These are phyloP conservation scores for Mortierella sp. DNA, from an alignment of 371 early-diverging fungal species.

Conservation along the genomic window DNA sequence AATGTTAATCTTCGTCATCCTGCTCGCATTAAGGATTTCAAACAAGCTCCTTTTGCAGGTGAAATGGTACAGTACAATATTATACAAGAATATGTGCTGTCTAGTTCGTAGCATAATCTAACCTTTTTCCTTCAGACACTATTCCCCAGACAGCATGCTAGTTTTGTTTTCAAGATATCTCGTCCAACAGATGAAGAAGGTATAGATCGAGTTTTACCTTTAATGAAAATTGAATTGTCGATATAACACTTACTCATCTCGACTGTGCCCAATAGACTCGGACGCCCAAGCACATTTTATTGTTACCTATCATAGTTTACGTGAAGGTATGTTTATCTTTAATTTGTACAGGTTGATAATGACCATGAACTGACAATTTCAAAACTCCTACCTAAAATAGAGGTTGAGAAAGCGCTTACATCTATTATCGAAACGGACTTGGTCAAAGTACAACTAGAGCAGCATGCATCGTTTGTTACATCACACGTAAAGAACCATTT, in stretches of 20 bases:
- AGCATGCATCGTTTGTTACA: constrained; percentile 67
- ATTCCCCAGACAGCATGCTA: constrained; percentile 71
- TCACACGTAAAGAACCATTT: constrained; percentile 67
- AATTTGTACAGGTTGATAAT: background rate
- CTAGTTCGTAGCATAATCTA: background rate
- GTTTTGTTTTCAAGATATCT: constrained; percentile 73
- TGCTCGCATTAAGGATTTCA: constrained; percentile 60
- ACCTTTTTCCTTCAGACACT: constrained; percentile 58
- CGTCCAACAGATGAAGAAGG: constrained; percentile 55
- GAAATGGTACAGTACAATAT: constrained; percentile 60
- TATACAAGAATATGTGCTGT: background rate
- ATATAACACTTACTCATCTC: background rate
- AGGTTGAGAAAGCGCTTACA: constrained; percentile 73
- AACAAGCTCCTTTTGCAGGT: constrained; percentile 62
- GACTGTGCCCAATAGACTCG: background rate
- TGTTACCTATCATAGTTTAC: constrained; percentile 67
- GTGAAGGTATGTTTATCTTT: constrained; percentile 61
- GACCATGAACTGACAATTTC: background rate
- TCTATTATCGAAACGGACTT: constrained; percentile 60
- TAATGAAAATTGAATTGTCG: background rate
- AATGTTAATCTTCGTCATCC: constrained; percentile 60
- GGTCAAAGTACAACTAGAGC: constrained; percentile 60
- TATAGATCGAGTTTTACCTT: background rate
- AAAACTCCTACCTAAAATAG: constrained; percentile 42
- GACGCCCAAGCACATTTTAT: constrained; percentile 65